Base-by-base conservation (phyloP, 352 stramenopile species). In the Phytophthora pluvialis region DNA sequence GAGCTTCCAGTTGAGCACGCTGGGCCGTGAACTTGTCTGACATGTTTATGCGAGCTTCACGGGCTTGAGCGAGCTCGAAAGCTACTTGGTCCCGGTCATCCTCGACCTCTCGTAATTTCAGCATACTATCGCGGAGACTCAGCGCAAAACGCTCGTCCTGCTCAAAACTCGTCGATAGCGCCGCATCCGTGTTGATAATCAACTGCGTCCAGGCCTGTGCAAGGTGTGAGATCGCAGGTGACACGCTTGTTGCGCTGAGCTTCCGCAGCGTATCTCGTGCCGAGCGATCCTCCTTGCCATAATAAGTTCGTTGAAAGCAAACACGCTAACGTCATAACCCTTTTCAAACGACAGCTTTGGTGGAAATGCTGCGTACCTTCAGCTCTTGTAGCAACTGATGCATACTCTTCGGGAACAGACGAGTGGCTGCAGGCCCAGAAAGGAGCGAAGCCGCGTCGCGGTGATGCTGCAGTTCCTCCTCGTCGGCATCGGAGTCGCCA, bases 81-180 rank as follows among this genome's bases (percentile, higher is more conserved):
- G 56, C 56, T 10, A 90, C 65, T 60, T 91, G 84, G 40, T 77
- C 75, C 9, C 77, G 64, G 51, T 93, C 82, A 63, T 91, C 79
- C 43, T 90, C 77, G 5, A 67, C 60, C 33, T 93, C 84, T 13
- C 78, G 77, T 36, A 93, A 72, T 5, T 80, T 80, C 49, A 86
- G 39, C 21, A 75, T 60, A n/a, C 77, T 79, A 28, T 90, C 82
- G 12, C 76, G 67, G 18, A 90, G 55, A 31, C 46, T 65, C 9
- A 56, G 40, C 0, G 62, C 60, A 12, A 66, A 58, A 15, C 44
- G 50, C 26, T 83, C 82, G 67, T 88, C 77, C 58, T 93, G 81
- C 40, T 93, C 84, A 9, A 70, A 67, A 33, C 70, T 88, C 9
- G 81, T 82, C 31, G 63, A 68, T 18, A 90, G 51, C 16, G 61